Base-by-base conservation (phyloP, 805 yeast species). In the Ogataea henricii region DNA sequence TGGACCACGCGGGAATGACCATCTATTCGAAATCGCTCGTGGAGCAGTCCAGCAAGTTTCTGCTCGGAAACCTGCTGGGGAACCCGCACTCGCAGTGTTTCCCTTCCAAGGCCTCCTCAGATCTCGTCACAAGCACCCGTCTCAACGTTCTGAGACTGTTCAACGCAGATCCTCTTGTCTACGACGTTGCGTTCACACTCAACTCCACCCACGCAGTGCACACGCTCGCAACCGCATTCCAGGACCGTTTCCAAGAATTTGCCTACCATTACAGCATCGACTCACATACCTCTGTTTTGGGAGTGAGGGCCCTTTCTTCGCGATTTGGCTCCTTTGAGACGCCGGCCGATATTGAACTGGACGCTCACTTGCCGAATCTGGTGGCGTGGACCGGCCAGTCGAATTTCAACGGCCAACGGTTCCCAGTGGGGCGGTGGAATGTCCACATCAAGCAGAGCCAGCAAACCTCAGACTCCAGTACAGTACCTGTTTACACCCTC, bases 1-100 rank as follows among this genome's bases (percentile, higher is more conserved):
- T 74, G 22, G 79, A 74, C 46, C 72, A 72, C 55, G 78, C 79
- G 2, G 79, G 77, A 1, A 61, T 71, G 43, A 70, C 77, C 1
- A 44, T 70, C 2, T 64, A 65, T 33, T 60, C 72, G 2, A 56
- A 57, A 23, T 46, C 65, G 1, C 49, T 71, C 6, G 49, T 72
- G 4, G 52, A 58, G 22, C 49, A 47, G 5, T 46, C 62, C 9
- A 56, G 66, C 7, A 53, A 58, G 36, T 39, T 33, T 5, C 46
- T 74, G 29, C 39, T 60, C 8, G 12, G 52, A 0, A 52, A 52
- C 20, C 45, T 67, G 3, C 56, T 59, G 17, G 73, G 69, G 5
- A 74, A 74, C 51, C 77, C 79, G 2, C 79, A 74, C 47, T 73
- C 78, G 5, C 61, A 57, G 14, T 67, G 73, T 4, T 34, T 52